Evolutionary conservation across 1,284 basidiomycete genomes (phyloP), one percentile per base, ranked within the genome.

Genomic region (Pseudozyma tsukubaensis): DNA sequence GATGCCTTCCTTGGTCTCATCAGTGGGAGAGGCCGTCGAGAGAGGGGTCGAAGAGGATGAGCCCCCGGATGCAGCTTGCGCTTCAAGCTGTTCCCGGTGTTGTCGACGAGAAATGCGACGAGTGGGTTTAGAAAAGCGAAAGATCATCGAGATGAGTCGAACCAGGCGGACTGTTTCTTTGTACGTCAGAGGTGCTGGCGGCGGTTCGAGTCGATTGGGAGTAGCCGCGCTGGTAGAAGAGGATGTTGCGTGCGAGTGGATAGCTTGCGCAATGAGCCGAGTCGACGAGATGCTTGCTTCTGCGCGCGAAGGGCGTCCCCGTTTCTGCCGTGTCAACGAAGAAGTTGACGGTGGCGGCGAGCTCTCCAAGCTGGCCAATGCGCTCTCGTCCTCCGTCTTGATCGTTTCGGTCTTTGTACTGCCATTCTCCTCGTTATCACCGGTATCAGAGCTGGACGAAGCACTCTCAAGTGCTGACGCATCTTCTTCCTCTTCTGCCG

Each of bases 161-260:
- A 63, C 51, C 1, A 73, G 65, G 13, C 71, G 64, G n/a, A 68
- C 49, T 6, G 71, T 73, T 34, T 73, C 71, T 35, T 69, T 73
- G 53, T 60, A 68, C 1, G 65, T 68, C 3, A 73, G 54, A 10
- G 71, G 71, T 7, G 56, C 12, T 8, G 59, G 50, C 29, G 35
- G 18, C 0, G 42, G 4, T 16, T 37, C 11, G 14, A 7, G 8
- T 6, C 13, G 5, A 3, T n/a, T 32, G 5, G 48, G 10, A 1
- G 24, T 10, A 6, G 18, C 32, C 16, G 4, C n/a, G 11, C 37
- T 39, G 35, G 3, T 35, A 16, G 44, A 16, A 39, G 48, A 39
- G 37, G 50, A 21, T 24, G 48, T 16, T 16, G 35, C 49, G 40
- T 61, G 58, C 11, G 21, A 29, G 35, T 61, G 58, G 29, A 71